Conservation (phyloP, 1,139 yeast genomes). For the Hyphopichia khmerensis region DNA sequence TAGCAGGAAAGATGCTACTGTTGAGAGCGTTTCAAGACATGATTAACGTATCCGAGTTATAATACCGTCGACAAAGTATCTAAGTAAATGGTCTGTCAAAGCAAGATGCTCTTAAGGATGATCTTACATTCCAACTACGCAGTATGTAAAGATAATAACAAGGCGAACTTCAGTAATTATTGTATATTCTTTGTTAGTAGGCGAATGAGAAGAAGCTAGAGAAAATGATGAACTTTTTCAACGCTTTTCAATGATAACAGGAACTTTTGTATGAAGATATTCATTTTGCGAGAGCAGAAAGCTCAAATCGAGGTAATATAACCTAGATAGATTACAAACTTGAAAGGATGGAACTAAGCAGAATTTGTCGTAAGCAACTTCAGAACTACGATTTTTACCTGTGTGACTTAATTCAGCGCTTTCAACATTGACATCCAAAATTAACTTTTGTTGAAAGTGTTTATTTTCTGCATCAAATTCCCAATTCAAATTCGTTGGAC, state of each 20-base stretch:
- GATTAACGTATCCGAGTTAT: no score
- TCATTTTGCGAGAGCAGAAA: constrained; percentile 8
- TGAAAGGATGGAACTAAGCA: constrained; percentile 28
- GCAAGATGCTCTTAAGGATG: no score
- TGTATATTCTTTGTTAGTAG: no score
- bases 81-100: no score
- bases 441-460: background rate
- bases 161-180: no score
- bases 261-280: background rate
- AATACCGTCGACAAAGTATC: no score
- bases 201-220: no score
- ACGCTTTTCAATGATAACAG: constrained; percentile 1
- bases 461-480: background rate
- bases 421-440: background rate
- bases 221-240: no score
- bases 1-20: no score
- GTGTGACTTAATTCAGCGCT: background rate
- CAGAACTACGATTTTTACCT: background rate
- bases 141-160: no score
- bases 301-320: constrained; percentile 21
- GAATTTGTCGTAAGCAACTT: constrained; percentile 8
- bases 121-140: no score
- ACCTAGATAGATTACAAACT: constrained; percentile 20
- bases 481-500: background rate
- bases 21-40: no score